These are phyloP conservation scores for Leishmania major DNA, from an alignment of 208 protist genomes.

Conservation along the genomic window DNA sequence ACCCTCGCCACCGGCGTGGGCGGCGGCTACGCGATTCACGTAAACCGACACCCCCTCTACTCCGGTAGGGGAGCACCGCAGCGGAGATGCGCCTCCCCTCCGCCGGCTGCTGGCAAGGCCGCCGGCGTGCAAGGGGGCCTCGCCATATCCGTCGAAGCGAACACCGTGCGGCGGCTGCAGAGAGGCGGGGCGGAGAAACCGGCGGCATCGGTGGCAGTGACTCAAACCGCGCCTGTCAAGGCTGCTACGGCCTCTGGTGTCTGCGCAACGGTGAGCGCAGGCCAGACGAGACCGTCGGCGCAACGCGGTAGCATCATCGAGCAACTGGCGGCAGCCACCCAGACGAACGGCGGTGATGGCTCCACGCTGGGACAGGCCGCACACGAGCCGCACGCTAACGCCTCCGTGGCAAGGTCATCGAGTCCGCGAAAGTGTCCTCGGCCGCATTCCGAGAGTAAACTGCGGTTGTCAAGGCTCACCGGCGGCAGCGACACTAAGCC, in stretches of 20 bases:
- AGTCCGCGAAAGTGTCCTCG: not conserved
- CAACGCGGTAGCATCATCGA: constrained; percentile 26
- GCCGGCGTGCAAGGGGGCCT: constrained; percentile 5
- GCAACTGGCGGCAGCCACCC: constrained; percentile 12
- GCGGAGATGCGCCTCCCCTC: not conserved
- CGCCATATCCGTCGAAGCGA: constrained; percentile 20
- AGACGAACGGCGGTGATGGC: not conserved
- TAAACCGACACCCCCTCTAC: constrained; percentile 27
- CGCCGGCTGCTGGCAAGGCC: not conserved
- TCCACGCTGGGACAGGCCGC: not conserved
- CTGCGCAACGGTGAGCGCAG: not conserved
- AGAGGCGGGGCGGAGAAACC: not conserved
- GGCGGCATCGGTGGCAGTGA: not conserved
- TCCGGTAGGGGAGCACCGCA: not conserved
- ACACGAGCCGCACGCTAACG: not conserved
- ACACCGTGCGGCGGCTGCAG: constrained; percentile 21
- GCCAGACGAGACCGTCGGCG: not conserved
- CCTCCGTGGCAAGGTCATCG: not conserved
- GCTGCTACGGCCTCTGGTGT: not conserved
- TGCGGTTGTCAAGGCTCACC: not conserved
- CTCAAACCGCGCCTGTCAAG: not conserved
- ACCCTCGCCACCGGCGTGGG: constrained; percentile 1
- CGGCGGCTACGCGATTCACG: not conserved
- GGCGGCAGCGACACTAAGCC: not conserved
- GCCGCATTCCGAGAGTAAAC: not conserved